Evolutionary conservation across 106 monocot genomes (phyloP).

Genomic region (Dendrobium officinale): DNA sequence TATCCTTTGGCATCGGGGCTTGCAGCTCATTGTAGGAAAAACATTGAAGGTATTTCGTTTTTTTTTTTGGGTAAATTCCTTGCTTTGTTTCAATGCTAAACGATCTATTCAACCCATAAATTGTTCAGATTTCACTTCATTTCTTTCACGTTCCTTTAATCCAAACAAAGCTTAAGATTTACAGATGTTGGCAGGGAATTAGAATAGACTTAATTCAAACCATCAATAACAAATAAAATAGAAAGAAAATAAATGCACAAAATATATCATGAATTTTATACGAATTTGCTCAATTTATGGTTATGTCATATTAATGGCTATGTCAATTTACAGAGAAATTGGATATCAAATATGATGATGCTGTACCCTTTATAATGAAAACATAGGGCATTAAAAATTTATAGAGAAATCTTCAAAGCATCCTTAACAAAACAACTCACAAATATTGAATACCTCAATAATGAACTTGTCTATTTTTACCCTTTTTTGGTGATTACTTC

Average conservation of each 20-base stretch:
- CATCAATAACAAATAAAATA: too few relatives aligned
- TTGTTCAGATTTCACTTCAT: background rate
- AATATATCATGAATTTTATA: too few relatives aligned
- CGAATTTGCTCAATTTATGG: background rate
- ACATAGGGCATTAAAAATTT: background rate
- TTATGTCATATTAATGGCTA: background rate
- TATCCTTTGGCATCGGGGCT: conserved; percentile 77
- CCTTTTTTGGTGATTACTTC: background rate
- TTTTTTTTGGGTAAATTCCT: background rate
- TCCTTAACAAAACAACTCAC: too few relatives aligned
- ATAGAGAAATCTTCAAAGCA: too few relatives aligned
- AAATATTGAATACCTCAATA: too few relatives aligned
- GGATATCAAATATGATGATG: too few relatives aligned
- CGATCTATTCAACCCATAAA: background rate
- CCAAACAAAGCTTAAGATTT: background rate
- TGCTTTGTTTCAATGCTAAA: background rate
- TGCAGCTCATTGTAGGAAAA: conserved; percentile 44
- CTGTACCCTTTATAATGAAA: background rate
- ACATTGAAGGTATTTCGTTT: conserved; percentile 52
- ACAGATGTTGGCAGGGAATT: too few relatives aligned
- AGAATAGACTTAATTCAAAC: too few relatives aligned
- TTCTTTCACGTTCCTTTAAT: background rate
- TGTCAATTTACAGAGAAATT: background rate
- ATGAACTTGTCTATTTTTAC: background rate
- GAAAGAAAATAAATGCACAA: too few relatives aligned